Conservation (phyloP, 1,284 basidiomycete species). For the Melampsora larici-populina region DNA sequence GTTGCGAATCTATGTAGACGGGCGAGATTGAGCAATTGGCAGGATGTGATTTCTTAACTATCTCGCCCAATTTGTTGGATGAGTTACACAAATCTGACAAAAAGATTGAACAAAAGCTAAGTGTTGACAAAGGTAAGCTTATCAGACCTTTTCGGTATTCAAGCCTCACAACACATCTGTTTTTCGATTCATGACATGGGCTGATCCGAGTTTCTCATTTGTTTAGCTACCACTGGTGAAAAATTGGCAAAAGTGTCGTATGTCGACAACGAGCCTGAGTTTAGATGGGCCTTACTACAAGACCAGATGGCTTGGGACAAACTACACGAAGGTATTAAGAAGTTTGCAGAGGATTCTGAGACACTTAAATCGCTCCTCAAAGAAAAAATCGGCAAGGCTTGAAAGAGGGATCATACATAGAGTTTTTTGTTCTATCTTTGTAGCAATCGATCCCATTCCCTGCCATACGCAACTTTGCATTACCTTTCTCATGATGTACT, state of each 20-base stretch:
- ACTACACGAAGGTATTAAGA: slow-evolving; percentile 89
- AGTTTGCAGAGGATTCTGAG: slow-evolving; percentile 91
- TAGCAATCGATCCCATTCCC: too few relatives aligned
- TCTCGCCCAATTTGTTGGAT: slow-evolving; percentile 83
- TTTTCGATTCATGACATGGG: too few relatives aligned
- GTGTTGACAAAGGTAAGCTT: slow-evolving; percentile 64
- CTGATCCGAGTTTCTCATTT: background rate
- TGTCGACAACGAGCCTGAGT: slow-evolving; percentile 90
- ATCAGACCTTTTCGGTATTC: background rate
- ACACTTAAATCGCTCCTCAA: slow-evolving; percentile 79
- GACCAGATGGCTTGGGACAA: slow-evolving; percentile 45
- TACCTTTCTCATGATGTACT: too few relatives aligned
- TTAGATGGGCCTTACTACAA: slow-evolving; percentile 83
- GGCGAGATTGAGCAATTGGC: slow-evolving; percentile 93
- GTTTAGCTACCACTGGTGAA: slow-evolving; percentile 54
- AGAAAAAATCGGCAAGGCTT: slow-evolving; percentile 59
- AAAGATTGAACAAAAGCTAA: slow-evolving; percentile 78
- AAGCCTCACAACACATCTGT: too few relatives aligned
- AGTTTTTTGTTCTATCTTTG: too few relatives aligned
- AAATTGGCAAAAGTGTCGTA: slow-evolving; percentile 75
- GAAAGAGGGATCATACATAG: too few relatives aligned
- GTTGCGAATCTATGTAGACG: slow-evolving; percentile 6
- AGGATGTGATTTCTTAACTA: slow-evolving; percentile 95
- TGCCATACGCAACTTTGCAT: too few relatives aligned
- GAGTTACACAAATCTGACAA: slow-evolving; percentile 76